phyloP scores from a whole-genome alignment of 768 basidiomycete species.

The Lactarius sanguifluus region DNA sequence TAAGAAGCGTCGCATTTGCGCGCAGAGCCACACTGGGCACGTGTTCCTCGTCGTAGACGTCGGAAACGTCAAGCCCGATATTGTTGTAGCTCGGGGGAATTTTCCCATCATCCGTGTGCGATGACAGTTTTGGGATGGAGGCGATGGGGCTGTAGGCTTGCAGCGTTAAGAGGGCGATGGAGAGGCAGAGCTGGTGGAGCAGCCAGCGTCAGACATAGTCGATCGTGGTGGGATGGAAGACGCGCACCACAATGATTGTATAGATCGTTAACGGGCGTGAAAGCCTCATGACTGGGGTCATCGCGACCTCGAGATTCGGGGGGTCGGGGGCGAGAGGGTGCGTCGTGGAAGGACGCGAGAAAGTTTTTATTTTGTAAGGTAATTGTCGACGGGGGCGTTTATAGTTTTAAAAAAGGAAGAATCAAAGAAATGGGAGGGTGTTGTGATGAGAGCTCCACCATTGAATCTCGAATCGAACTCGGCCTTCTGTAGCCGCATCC shows the following conservation, averaged over 20 bases:
- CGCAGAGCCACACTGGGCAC: neutral
- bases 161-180: neutral
- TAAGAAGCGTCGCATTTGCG: slow-evolving; percentile 39
- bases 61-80: neutral
- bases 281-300: neutral
- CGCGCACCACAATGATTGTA: neutral
- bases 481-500: too few species aligned
- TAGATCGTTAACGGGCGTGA: neutral
- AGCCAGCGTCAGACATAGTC: neutral
- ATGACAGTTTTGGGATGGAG: neutral
- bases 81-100: neutral
- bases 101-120: neutral
- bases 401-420: neutral
- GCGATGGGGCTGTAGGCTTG: neutral
- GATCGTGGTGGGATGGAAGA: neutral
- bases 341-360: too few species aligned
- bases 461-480: too few species aligned
- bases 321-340: neutral
- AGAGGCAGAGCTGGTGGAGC: slow-evolving; percentile 3
- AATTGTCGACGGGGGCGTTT: neutral
- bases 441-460: too few species aligned
- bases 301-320: neutral
- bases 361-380: neutral
- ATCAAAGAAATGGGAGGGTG: neutral
- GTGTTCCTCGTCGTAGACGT: neutral